A percentile compares a stretch with the other conserved stretches of the same genome.
Evolutionary conservation across 371 early-diverging fungal genomes (phyloP).

Genomic region (Apophysomyces sp.): DNA sequence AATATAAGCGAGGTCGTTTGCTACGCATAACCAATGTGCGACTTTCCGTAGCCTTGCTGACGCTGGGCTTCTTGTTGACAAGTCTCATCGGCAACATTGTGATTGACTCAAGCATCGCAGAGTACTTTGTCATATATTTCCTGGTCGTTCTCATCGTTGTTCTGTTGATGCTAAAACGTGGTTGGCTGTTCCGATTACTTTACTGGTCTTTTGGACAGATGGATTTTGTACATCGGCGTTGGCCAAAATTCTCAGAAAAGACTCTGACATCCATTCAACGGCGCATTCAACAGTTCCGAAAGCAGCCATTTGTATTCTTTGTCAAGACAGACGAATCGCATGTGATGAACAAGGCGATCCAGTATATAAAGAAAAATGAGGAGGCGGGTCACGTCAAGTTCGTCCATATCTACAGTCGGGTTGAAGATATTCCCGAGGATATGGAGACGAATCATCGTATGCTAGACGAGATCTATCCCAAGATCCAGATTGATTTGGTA

Average conservation of each 20-base stretch:
- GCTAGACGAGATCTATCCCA: constrained; percentile 50
- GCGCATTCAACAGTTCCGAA: constrained; percentile 31
- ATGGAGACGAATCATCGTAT: constrained; percentile 45
- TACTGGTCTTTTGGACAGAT: constrained; percentile 34
- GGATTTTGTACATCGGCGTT: constrained; percentile 11
- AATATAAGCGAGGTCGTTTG: constrained; percentile 44
- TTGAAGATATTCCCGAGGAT: constrained; percentile 37
- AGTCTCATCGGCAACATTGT: constrained; percentile 54
- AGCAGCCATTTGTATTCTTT: constrained; percentile 53
- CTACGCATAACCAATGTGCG: constrained; percentile 27
- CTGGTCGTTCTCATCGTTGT: constrained; percentile 35
- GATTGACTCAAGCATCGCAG: constrained; percentile 45
- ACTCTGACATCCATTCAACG: constrained; percentile 22
- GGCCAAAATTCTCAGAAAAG: constrained; percentile 16
- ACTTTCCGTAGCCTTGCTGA: constrained; percentile 19
- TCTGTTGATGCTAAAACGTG: constrained; percentile 39
- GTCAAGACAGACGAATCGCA: constrained; percentile 57
- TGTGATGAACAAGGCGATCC: constrained; percentile 57
- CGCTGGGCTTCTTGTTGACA: constrained; percentile 21
- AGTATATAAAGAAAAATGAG: constrained; percentile 52
- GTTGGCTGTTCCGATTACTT: constrained; percentile 41
- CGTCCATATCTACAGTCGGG: constrained; percentile 38
- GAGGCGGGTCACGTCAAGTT: constrained; percentile 47
- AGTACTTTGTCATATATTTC: constrained; percentile 53
- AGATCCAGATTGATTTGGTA: constrained; percentile 53